Base-by-base conservation (phyloP, 257 asterid genomes). In the Solanum bulbocastanum region DNA sequence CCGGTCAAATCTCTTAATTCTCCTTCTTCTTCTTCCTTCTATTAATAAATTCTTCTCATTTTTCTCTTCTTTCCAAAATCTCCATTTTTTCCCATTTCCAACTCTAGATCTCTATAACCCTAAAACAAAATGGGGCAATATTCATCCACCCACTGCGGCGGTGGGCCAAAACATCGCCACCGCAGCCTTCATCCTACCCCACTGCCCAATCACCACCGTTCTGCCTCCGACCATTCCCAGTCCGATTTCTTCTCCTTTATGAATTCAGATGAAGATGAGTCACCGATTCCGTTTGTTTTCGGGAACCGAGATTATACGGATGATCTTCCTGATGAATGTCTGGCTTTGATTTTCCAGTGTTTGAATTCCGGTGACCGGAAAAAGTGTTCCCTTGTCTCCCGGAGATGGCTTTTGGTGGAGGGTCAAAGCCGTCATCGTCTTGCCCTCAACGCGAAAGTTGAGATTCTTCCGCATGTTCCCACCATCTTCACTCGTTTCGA, bases 371-470 rank as follows among this genome's bases (percentile, higher is more conserved):
- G 92, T 56, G 98, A 96, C 91, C 88, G 96, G 27, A 94, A 92
- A 52, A 90, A 91, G 8, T 92, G 95, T 87, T 94, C 98, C 73
- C 82, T 91, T 25, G 98, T 94, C 30, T 94, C 96, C 92, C 92
- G 89, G 36, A 91, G 98, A 27, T 96, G 98, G 98, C 86, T 92
- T 66, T 23, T 86, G 83, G 95, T 93, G 14, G 98, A 96, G n/a
- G 98, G 98, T 11, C 93, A 93, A 90, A 94, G 93, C 89, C 98
- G 94, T 40, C 92, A 93, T 78, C 96, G 98, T 40, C 92, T 94
- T 16, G 84, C 96, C 11, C 95, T 96, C 5, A 92, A 90, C 87
- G 95, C 96, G 27, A 73, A 90, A 44, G 42, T 88, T 8, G 96
- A 94, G 2, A 88, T 95, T 68, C 73, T 88, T 36, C 73, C 66